phyloP scores from a whole-genome alignment of 208 protist genomes.

The Crithidia sp. region DNA sequence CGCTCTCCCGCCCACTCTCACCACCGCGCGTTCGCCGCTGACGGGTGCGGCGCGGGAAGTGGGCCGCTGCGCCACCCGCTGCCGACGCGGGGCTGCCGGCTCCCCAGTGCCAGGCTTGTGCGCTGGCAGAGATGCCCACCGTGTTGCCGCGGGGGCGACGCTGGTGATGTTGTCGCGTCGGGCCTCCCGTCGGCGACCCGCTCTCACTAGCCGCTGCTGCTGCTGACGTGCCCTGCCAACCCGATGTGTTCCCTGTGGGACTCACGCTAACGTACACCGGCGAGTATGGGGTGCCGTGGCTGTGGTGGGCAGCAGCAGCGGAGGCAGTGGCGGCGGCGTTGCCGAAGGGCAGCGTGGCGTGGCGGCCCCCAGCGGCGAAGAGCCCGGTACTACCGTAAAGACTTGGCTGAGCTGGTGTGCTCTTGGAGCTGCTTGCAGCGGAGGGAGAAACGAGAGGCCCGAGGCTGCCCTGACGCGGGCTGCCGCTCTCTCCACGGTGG shows the following conservation, averaged over 20 bases:
- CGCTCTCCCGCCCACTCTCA: background rate
- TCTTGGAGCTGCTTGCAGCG: background rate
- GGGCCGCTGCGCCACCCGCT: slow-evolving; percentile 5
- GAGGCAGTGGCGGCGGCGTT: slow-evolving; percentile 4
- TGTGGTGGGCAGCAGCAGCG: slow-evolving; percentile 4
- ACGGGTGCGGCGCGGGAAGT: background rate
- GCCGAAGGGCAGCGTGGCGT: slow-evolving; percentile 2
- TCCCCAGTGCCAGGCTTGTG: slow-evolving; percentile 38
- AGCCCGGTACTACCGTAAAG: slow-evolving; percentile 16
- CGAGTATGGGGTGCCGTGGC: slow-evolving; percentile 17
- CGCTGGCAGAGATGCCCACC: slow-evolving; percentile 10
- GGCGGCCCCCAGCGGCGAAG: slow-evolving; percentile 1
- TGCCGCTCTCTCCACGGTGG: background rate
- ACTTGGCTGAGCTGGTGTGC: background rate
- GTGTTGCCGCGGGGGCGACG: slow-evolving; percentile 15
- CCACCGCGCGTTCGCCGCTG: slow-evolving; percentile 1
- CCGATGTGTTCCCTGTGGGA: background rate
- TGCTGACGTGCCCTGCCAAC: background rate
- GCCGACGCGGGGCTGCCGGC: background rate
- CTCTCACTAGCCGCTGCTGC: background rate
- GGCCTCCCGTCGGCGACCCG: background rate
- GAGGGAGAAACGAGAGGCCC: slow-evolving; percentile 1
- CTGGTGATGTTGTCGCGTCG: background rate
- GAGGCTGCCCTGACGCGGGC: background rate
- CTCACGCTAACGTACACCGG: slow-evolving; percentile 16